A percentile compares a stretch with the other conserved stretches of the same genome.
Conservation (phyloP, 1,284 basidiomycete species). For the Malassezia psittaci region DNA sequence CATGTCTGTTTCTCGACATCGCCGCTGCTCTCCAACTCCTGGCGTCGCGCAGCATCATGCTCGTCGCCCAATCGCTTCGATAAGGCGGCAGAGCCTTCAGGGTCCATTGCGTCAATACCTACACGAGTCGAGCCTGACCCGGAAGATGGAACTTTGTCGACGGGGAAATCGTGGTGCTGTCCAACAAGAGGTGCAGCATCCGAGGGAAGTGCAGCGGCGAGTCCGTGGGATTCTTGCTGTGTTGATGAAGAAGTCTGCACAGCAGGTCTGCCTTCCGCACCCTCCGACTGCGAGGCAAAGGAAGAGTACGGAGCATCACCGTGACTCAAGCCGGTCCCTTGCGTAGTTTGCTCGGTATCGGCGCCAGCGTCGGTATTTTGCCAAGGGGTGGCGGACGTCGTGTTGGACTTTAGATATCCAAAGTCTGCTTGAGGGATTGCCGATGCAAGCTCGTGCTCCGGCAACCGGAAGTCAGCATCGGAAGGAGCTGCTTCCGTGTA, state of each 20-base stretch:
- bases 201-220: neutral
- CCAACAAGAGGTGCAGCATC: neutral
- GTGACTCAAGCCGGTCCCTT: too few species aligned
- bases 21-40: neutral
- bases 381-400: too few species aligned
- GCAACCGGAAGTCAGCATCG: neutral
- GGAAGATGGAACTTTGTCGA: neutral
- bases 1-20: constrained; percentile 7
- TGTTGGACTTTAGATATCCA: neutral
- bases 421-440: neutral
- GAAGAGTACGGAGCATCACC: too few species aligned
- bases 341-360: too few species aligned
- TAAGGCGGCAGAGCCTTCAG: neutral
- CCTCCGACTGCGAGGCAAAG: too few species aligned
- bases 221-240: too few species aligned
- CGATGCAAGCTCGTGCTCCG: neutral
- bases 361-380: too few species aligned
- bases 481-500: neutral
- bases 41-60: neutral
- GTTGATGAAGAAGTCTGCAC: too few species aligned
- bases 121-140: neutral
- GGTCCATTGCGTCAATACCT: neutral
- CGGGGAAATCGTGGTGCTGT: neutral
- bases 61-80: neutral
- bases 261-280: too few species aligned